Percentiles rank a stretch among this genome's conserved stretches.
Evolutionary conservation across 1,284 basidiomycete genomes (phyloP).

Genomic region (Boletus putidus): DNA sequence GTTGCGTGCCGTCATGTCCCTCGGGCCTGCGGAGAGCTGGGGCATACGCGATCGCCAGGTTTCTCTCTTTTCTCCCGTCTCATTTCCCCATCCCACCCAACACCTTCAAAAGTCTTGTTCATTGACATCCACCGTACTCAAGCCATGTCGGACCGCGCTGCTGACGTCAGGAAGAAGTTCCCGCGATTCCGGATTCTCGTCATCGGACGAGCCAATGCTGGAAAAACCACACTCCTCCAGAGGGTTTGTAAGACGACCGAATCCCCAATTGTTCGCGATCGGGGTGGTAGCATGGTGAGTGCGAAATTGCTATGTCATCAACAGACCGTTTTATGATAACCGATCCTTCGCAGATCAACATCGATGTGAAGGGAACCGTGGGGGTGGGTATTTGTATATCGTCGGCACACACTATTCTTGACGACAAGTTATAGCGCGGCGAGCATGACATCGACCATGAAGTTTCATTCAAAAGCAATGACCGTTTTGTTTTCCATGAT

Average conservation of each 20-base stretch:
- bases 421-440: constrained; percentile 27
- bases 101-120: background rate
- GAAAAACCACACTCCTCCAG: constrained; percentile 6
- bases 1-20: background rate
- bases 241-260: constrained; percentile 8
- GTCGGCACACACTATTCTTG: background rate
- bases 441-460: constrained; percentile 37
- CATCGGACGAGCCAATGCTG: constrained; percentile 7
- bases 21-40: too few species aligned
- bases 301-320: background rate
- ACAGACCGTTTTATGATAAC: background rate
- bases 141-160: background rate
- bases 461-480: constrained; percentile 29
- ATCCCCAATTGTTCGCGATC: background rate
- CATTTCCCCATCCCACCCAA: too few species aligned
- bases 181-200: constrained; percentile 7
- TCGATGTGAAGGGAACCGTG: background rate
- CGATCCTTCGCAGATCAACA: background rate
- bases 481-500: constrained; percentile 34
- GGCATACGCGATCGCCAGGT: too few species aligned
- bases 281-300: background rate
- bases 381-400: background rate
- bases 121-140: background rate
- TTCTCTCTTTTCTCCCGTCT: background rate
- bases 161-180: background rate